phyloP scores from a whole-genome alignment of 2,329 filamentous ascomycete genomes.

The Endoconidiophora polonica region DNA sequence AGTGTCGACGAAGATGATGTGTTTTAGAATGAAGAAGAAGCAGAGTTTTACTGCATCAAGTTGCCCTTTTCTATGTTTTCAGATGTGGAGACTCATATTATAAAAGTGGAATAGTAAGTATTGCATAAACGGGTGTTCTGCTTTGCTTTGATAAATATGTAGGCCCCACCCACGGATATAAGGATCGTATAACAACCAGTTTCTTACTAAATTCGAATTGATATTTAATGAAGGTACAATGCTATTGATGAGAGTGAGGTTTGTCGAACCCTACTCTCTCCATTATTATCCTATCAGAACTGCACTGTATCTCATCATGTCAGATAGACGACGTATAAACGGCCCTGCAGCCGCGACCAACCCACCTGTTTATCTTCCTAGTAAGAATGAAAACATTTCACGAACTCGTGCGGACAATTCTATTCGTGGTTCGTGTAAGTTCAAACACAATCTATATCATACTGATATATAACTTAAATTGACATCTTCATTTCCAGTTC shows the following conservation, averaged over 20 bases:
- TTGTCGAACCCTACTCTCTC: neutral
- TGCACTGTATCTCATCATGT: conserved; percentile 31
- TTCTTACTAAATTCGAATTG: neutral
- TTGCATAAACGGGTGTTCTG: neutral
- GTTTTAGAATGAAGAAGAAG: neutral
- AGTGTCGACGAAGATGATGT: neutral
- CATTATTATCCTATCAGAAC: neutral
- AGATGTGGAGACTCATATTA: neutral
- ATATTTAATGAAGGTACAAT: neutral
- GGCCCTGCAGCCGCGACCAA: conserved; percentile 63
- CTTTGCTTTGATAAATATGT: neutral
- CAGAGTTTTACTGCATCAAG: neutral
- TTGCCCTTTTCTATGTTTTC: conserved; percentile 9
- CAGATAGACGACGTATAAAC: conserved; percentile 80
- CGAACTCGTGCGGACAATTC: conserved; percentile 48
- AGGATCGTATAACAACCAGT: neutral
- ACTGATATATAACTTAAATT: neutral
- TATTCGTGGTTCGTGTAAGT: conserved; percentile 73
- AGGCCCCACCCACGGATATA: neutral
- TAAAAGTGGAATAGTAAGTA: conserved; percentile 6
- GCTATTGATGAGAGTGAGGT: too few species aligned
- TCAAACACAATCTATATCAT: neutral
- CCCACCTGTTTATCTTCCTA: conserved; percentile 52
- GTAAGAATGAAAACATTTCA: conserved; percentile 25
- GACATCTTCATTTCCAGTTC: conserved; percentile 34